A percentile compares a stretch with the other conserved stretches of the same genome.
phyloP scores from a whole-genome alignment of 164 flowering plant genomes.

The Euptelea pleiosperma region DNA sequence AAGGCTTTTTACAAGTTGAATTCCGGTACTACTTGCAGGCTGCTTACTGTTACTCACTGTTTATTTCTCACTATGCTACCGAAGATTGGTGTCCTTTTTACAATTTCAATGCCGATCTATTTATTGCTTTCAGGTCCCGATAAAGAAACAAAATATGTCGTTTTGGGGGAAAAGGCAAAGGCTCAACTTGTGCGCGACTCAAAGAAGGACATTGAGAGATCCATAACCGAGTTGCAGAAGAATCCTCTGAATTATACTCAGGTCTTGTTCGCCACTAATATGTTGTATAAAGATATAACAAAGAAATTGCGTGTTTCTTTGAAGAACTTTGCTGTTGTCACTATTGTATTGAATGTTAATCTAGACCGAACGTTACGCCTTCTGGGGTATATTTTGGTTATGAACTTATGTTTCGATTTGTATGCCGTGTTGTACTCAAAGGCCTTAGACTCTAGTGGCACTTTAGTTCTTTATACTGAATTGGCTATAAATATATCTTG shows the following conservation, averaged over 20 bases:
- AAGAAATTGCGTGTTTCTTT: too few relatives aligned
- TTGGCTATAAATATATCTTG: background rate
- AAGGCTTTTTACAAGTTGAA: conserved; percentile 59
- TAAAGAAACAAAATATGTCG: conserved; percentile 68
- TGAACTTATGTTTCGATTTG: too few relatives aligned
- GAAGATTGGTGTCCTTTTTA: conserved; percentile 1
- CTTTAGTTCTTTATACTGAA: too few relatives aligned
- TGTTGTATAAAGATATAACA: too few relatives aligned
- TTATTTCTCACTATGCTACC: background rate
- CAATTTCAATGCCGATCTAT: background rate
- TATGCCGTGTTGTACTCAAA: too few relatives aligned
- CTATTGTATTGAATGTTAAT: too few relatives aligned
- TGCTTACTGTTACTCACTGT: conserved; percentile 4
- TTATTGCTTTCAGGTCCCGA: conserved; percentile 63
- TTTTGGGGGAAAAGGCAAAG: conserved; percentile 93
- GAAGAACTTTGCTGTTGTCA: too few relatives aligned
- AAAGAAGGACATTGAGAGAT: conserved; percentile 60
- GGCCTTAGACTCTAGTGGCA: too few relatives aligned
- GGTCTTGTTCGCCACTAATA: too few relatives aligned
- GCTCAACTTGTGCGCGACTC: conserved; percentile 88
- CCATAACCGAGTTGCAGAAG: conserved; percentile 80
- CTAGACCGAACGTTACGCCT: too few relatives aligned
- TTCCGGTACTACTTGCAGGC: conserved; percentile 47
- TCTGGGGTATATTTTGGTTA: too few relatives aligned
- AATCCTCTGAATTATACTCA: conserved; percentile 88